Evolutionary conservation across 2,329 filamentous ascomycete species (phyloP), one percentile per base, ranked within the genome.

Genomic region (Neofusicoccum ribis): DNA sequence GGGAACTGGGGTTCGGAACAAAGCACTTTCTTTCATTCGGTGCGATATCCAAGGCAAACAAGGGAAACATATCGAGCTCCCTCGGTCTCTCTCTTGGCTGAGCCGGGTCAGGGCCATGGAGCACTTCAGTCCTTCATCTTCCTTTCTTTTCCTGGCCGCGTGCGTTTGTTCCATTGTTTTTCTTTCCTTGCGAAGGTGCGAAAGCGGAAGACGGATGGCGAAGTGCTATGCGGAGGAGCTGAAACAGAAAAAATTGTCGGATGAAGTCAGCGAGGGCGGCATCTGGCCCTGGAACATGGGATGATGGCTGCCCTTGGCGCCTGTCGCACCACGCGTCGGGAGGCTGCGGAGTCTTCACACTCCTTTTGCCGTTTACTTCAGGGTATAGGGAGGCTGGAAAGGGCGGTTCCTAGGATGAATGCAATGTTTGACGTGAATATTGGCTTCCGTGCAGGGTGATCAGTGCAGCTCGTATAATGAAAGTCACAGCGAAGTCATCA

Each of bases 341-440:
- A 59, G 39, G 39, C 54, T 59, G 54, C 54, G 39, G 54, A 59
- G 54, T 59, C 27, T 59, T 43, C 47, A 39, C 37, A 34, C 54
- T 59, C 54, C 39, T 59, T 59, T 59, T 34, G 54, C 54, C 27
- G 54, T 17, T 23, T 15, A 58, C 54, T 59, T 59, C 54, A 46
- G 39, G 34, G 37, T 44, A 44, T 34, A 46, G 54, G 47, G 39
- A 44, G 54, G 52, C 52, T 44, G 52, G 41, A 58, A 58, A 58
- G 52, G 39, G 54, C 54, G 54, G 27, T 46, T 59, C 39, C 54
- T 59, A 59, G 54, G 54, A 59, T 59, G 54, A 59, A 59, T 59
- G 54, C 54, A 59, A 59, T 59, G 54, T 59, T 59, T 59, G 54
- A 59, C 39, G 54, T 59, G 54, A 59, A 59, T 59, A 59, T 59